Evolutionary conservation across 2,329 filamentous ascomycete species (phyloP).

Genomic region (Fonsecaea multimorphosa): DNA sequence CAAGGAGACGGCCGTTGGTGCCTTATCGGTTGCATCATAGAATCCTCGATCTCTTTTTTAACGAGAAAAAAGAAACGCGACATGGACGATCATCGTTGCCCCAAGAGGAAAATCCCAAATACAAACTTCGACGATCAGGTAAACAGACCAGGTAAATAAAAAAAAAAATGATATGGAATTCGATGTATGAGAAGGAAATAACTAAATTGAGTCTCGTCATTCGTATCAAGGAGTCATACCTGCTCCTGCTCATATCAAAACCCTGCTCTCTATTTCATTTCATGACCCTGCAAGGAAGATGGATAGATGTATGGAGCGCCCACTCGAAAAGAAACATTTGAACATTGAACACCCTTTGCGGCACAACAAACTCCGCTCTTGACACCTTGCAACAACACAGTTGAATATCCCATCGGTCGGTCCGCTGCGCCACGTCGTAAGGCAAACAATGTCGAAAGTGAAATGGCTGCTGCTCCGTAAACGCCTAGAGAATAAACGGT

Average conservation of each 20-base stretch:
- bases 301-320: too few species aligned
- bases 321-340: background rate
- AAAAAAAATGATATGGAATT: background rate
- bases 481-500: too few species aligned
- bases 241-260: background rate
- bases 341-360: background rate
- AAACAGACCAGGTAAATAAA: background rate
- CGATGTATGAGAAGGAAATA: too few species aligned
- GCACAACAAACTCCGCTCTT: too few species aligned
- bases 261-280: background rate
- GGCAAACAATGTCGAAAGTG: background rate
- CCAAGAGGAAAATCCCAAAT: background rate
- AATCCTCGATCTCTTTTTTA: background rate
- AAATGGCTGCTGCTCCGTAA: background rate
- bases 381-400: background rate
- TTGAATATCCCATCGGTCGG: background rate
- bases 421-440: background rate
- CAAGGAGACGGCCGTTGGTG: too few species aligned
- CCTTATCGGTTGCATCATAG: background rate
- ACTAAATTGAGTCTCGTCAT: background rate
- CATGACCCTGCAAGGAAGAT: background rate
- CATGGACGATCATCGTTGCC: background rate
- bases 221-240: background rate
- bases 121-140: background rate
- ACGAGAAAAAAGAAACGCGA: background rate